These are phyloP conservation scores for Huntiella bhutanensis DNA, from an alignment of 2,329 filamentous ascomycete genomes.

Conservation along the genomic window DNA sequence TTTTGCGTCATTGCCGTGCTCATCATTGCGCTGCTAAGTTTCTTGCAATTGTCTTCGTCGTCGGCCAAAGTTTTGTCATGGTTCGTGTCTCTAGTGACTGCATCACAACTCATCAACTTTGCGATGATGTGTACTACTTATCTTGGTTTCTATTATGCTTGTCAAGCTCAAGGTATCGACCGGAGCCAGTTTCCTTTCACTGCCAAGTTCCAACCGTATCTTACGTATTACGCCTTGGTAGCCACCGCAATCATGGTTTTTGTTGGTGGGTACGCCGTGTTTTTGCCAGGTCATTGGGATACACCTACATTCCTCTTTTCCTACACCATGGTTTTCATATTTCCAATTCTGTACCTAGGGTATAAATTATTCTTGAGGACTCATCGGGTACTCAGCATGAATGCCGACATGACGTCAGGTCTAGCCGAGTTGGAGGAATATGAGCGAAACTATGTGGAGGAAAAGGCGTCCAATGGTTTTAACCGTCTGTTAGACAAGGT, in stretches of 20 bases:
- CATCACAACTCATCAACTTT: constrained; percentile 58
- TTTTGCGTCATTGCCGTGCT: constrained; percentile 52
- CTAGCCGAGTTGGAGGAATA: constrained; percentile 51
- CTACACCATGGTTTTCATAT: constrained; percentile 56
- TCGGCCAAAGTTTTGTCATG: constrained; percentile 51
- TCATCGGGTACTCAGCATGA: constrained; percentile 23
- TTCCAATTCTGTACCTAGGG: constrained; percentile 46
- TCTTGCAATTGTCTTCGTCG: constrained; percentile 49
- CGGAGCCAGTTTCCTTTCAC: constrained; percentile 52
- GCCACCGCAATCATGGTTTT: constrained; percentile 54
- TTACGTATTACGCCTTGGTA: constrained; percentile 45
- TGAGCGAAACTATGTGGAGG: constrained; percentile 34
- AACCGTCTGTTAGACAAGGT: constrained; percentile 31
- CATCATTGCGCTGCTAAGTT: constrained; percentile 49
- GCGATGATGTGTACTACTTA: constrained; percentile 51
- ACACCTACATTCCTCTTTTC: constrained; percentile 55
- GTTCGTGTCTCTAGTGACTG: constrained; percentile 52
- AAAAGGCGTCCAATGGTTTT: constrained; percentile 21
- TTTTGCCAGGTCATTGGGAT: constrained; percentile 46
- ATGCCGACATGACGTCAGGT: constrained; percentile 44
- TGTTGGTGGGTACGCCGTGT: constrained; percentile 58
- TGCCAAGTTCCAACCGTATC: constrained; percentile 49
- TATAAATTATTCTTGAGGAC: constrained; percentile 57
- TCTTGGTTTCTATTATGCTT: constrained; percentile 51
- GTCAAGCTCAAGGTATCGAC: constrained; percentile 48